Evolutionary conservation across 306 rosid genomes (phyloP), one percentile per base, ranked within the genome.

Genomic region (Citrullus colocynthis): DNA sequence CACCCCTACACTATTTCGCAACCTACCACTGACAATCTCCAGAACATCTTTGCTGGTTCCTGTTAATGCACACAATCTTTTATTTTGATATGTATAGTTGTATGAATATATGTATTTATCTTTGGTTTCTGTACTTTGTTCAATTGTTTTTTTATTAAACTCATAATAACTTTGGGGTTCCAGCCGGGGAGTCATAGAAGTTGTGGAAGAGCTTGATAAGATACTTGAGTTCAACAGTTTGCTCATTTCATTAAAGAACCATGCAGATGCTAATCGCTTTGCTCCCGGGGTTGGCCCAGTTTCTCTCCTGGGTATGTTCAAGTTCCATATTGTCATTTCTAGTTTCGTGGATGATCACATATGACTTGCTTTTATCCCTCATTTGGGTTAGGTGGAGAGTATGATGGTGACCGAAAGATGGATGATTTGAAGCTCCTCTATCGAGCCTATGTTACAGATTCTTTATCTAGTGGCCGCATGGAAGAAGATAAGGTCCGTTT

Each of bases 371-470:
- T 48, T 72, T 81, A 63, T 82, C 65, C 54, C 45, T 81, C 42
- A 63, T 77, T 65, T 88, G 86, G 75, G 72, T 45, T 84, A 96
- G 99, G 96, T 76, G 97, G 99, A 67, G 91, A 88, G 14, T 92
- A 86, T 79, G 91, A 76, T 39, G 90, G 74, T 78, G 97, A 92
- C 80, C 86, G 89, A 83, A 89, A 83, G 75, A 89, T 89, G 6
- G 99, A 91, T 49, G 99, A 95, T 74, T 88, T 92, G 89, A 95
- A 95, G 83, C 91, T 87, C 75, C 99, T 95, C 48, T 95, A 80
- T 86, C 79, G 85, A 80, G 86, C 87, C 9, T 85, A 86, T 86
- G 87, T 82, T 24, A 78, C 89, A 37, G 86, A 87, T 87, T 74
- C 88, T 79, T 83, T 86, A 74, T 86, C 91, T n/a, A 55, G 67